Percentiles rank a stretch among this genome's conserved stretches.
Evolutionary conservation across 306 rosid species (phyloP).

Genomic region (Pachyrhizus erosus): DNA sequence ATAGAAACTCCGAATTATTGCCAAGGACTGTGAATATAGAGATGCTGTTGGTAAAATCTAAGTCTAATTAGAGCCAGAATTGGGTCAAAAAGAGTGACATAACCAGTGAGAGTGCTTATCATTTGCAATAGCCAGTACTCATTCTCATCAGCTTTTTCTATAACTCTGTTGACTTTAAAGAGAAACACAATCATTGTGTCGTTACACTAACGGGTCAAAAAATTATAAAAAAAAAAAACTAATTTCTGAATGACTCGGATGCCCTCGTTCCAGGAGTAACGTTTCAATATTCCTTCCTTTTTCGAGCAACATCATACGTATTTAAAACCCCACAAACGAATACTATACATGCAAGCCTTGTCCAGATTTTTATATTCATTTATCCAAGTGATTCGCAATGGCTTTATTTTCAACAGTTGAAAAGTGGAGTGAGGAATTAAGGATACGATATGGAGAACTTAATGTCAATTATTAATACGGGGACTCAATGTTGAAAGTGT

Average conservation of each 20-base stretch:
- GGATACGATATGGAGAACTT: neutral
- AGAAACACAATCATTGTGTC: conserved; percentile 56
- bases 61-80: conserved; percentile 18
- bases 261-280: too few relatives aligned
- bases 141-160: conserved; percentile 39
- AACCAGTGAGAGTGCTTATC: conserved; percentile 44
- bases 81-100: conserved; percentile 37
- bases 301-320: neutral
- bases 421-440: neutral
- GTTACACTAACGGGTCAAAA: neutral
- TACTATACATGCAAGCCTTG: neutral
- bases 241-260: too few relatives aligned
- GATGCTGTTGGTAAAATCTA: conserved; percentile 3
- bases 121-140: conserved; percentile 33
- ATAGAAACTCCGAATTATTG: conserved; percentile 13
- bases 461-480: neutral
- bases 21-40: conserved; percentile 26
- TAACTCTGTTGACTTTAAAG: conserved; percentile 57
- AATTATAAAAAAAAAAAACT: too few relatives aligned
- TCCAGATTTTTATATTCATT: neutral
- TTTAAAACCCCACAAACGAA: neutral
- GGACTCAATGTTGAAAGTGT: neutral
- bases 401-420: neutral
- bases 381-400: neutral
- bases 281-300: too few relatives aligned